These are phyloP conservation scores for Paulownia fortunei DNA, from an alignment of 257 asterid species.

Conservation along the genomic window DNA sequence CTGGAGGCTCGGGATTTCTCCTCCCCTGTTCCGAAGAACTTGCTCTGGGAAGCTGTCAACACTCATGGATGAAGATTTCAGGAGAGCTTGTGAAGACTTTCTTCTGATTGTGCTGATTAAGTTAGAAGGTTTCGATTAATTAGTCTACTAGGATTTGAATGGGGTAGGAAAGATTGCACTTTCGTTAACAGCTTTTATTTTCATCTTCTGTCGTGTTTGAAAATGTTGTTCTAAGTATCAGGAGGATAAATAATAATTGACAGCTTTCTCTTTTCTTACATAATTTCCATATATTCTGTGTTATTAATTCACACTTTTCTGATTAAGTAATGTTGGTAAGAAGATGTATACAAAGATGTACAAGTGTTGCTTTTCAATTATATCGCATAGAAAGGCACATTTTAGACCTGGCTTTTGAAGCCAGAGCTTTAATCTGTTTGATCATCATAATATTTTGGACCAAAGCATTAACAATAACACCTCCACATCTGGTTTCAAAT, in stretches of 20 bases:
- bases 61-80: slow-evolving; percentile 41
- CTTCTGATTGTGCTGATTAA: neutral
- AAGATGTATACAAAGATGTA: no score
- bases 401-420: no score
- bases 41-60: slow-evolving; percentile 54
- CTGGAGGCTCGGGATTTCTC: slow-evolving; percentile 42
- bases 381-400: no score
- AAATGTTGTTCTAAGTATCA: neutral
- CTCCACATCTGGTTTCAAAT: no score
- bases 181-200: neutral
- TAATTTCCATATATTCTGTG: neutral
- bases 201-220: neutral
- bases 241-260: neutral
- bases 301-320: neutral
- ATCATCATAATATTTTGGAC: no score
- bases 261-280: neutral
- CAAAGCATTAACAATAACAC: no score
- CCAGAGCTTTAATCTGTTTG: no score
- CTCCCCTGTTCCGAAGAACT: slow-evolving; percentile 29
- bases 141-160: neutral
- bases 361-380: no score
- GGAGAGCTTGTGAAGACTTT: neutral
- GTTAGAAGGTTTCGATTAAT: neutral
- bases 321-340: neutral
- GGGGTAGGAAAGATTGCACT: neutral